These are phyloP conservation scores for Emydomyces testavorans DNA, from an alignment of 2,329 filamentous ascomycete genomes.

Conservation along the genomic window DNA sequence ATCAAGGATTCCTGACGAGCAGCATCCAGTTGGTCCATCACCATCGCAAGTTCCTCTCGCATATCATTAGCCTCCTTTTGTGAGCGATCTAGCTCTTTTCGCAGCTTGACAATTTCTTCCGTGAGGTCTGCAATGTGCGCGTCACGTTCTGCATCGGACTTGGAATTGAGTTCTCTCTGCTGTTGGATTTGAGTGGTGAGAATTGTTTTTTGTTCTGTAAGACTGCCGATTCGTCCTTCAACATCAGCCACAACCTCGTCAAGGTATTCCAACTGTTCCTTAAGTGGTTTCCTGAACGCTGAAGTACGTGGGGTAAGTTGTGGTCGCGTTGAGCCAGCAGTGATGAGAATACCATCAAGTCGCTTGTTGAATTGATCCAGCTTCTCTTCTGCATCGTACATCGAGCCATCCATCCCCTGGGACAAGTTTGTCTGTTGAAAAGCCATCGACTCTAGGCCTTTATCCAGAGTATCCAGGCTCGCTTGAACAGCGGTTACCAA, in stretches of 20 bases:
- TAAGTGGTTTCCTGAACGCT: slow-evolving; percentile 47
- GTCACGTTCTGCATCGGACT: slow-evolving; percentile 56
- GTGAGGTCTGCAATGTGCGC: slow-evolving; percentile 37
- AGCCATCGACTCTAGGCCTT: slow-evolving; percentile 50
- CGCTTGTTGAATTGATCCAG: slow-evolving; percentile 51
- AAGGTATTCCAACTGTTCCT: slow-evolving; percentile 64
- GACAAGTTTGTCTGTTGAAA: slow-evolving; percentile 35
- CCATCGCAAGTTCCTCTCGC: slow-evolving; percentile 32
- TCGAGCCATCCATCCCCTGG: slow-evolving; percentile 17
- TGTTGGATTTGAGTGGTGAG: slow-evolving; percentile 89
- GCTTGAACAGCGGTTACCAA: slow-evolving; percentile 32
- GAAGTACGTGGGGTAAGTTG: slow-evolving; percentile 43
- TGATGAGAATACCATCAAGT: slow-evolving; percentile 47
- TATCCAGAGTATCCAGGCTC: slow-evolving; percentile 62
- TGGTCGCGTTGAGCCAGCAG: slow-evolving; percentile 34
- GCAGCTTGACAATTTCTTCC: slow-evolving; percentile 47
- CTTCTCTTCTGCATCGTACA: slow-evolving; percentile 42
- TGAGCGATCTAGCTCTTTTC: slow-evolving; percentile 51
- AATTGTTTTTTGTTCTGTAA: slow-evolving; percentile 81
- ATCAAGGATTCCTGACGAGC: slow-evolving; percentile 29
- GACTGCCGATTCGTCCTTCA: slow-evolving; percentile 60
- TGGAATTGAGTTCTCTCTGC: slow-evolving; percentile 82
- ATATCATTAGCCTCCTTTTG: slow-evolving; percentile 31
- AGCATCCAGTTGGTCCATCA: slow-evolving; percentile 36
- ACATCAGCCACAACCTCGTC: slow-evolving; percentile 67